Evolutionary conservation across 257 asterid species (phyloP), one percentile per base, ranked within the genome.

Genomic region (Echium plantagineum): DNA sequence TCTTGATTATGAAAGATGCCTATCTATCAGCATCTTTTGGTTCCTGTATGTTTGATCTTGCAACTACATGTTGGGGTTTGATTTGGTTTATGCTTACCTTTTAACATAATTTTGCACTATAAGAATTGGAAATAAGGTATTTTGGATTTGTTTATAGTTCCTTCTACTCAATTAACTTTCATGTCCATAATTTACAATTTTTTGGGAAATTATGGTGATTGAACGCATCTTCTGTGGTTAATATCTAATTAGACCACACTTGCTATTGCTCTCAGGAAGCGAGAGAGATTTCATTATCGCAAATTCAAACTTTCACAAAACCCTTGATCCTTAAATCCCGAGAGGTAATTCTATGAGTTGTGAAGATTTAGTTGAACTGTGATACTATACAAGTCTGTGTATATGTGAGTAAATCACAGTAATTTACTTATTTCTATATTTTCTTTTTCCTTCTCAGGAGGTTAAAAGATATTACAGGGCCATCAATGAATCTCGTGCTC

Each of bases 381-480:
- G 1, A 28, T 59, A 65, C 60, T 26, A 17, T 57, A 21, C 15
- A 12, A 21, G 17, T 26, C 17, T 56, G 24, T 7, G 13, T 56
- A 10, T 10, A 26, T 24, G 17, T 42, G 49, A 2, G 49, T 42
- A 42, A 12, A 42, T 42, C n/a, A 35, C 2, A 35, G 9, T 9
- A 12, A 35, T 38, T 12, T 19, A 12, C 57, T 66, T 57, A 31
- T 31, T 21, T 64, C 32, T 68, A 18, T 60, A 24, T 53, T 63
- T 70, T 58, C 71, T 16, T 60, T 9, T 61, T 58, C 53, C 59
- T 68, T 72, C 76, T 63, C 90, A 93, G 99, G 85, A 90, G 52
- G 83, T 89, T 72, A 84, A 94, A 80, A 86, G 83, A 76, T 80
- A 83, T 72, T 95, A 93, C 64, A 81, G 99, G 79, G 89, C 96